Base-by-base conservation (phyloP, 139 green algal genomes). In the Chlamydomonas asymmetrica region DNA sequence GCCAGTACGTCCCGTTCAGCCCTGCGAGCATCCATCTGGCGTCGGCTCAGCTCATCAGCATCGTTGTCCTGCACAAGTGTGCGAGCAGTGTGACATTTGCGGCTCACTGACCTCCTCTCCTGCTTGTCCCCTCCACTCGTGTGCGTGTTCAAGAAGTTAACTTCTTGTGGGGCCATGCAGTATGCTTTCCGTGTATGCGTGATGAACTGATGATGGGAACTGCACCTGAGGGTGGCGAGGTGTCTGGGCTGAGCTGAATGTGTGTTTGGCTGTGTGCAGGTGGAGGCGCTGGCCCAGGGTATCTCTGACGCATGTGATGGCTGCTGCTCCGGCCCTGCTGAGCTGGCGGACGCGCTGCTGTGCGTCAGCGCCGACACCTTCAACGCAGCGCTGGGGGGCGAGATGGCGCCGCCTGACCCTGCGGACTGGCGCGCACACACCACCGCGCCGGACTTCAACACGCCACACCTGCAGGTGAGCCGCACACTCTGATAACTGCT, bases 241-340 rank as follows among this genome's bases (percentile, higher is more conserved):
- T 13, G 13, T 25, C 45, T n/a, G n/a, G 45, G 45, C 45, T 25
- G 45, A 52, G 45, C 13, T 52, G 13, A 52, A 16, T 16, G 45
- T 16, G 45, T 16, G 45, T 13, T 52, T 25, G 13, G 45, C 13
- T 52, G 45, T 16, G 45, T 52, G 45, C 70, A 76, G 70, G 70
- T 77, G 20, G 59, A 45, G 23, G 71, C 71, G 3, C 59, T 77
- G 59, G 71, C 71, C 4, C 41, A 69, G 59, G 71, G 71, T 25
- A 57, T 77, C 32, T 43, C 59, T 1, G 71, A 77, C 37, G 31
- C 59, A n/a, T n/a, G n/a, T n/a, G n/a, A n/a, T n/a, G n/a, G 32
- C 59, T 77, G 70, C 2, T 66, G 38, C n/a, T 39, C 1, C 31
- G 49, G 57, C 10, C 56, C 60, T 56, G 70, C 29, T 40, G 5